Percentiles rank a stretch among this genome's conserved stretches.
phyloP scores from a whole-genome alignment of 2,329 filamentous ascomycete species.

The Fusarium poae region DNA sequence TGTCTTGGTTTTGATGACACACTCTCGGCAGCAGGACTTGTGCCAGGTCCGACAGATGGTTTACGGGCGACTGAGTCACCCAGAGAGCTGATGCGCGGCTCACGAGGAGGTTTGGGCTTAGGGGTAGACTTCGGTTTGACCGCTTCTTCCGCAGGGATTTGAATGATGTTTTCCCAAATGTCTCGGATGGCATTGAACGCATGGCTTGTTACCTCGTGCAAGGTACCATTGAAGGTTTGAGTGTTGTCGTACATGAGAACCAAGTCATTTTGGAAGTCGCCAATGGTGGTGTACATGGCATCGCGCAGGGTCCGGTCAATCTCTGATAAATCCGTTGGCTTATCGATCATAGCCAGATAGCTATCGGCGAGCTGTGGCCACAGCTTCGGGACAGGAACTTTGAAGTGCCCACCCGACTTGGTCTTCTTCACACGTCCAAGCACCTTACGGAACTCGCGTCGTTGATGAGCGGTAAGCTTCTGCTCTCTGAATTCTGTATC shows the following conservation, averaged over 20 bases:
- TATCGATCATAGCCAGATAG: constrained; percentile 74
- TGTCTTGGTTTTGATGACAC: constrained; percentile 36
- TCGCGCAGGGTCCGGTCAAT: constrained; percentile 85
- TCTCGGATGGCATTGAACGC: constrained; percentile 68
- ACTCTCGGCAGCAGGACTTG: constrained; percentile 49
- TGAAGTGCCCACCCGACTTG: constrained; percentile 81
- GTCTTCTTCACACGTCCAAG: constrained; percentile 87
- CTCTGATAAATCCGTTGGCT: constrained; percentile 85
- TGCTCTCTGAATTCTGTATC: constrained; percentile 60
- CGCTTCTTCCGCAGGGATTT: constrained; percentile 66
- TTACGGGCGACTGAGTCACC: constrained; percentile 48
- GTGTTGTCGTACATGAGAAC: constrained; percentile 84
- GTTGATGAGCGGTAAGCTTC: constrained; percentile 70
- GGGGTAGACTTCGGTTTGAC: constrained; percentile 66
- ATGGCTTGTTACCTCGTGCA: constrained; percentile 77
- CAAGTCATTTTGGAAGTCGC: constrained; percentile 80
- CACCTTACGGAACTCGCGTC: constrained; percentile 72
- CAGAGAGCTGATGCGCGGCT: constrained; percentile 50
- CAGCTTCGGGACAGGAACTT: constrained; percentile 80
- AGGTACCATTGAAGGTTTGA: constrained; percentile 82
- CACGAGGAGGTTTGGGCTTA: constrained; percentile 56
- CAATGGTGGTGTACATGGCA: constrained; percentile 75
- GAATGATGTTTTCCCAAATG: constrained; percentile 62
- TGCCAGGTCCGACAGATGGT: constrained; percentile 50
- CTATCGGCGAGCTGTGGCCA: constrained; percentile 82